Percentiles rank a stretch among this genome's conserved stretches.
Evolutionary conservation across 106 monocot genomes (phyloP).

Genomic region (Alisma plantagoaquatica): DNA sequence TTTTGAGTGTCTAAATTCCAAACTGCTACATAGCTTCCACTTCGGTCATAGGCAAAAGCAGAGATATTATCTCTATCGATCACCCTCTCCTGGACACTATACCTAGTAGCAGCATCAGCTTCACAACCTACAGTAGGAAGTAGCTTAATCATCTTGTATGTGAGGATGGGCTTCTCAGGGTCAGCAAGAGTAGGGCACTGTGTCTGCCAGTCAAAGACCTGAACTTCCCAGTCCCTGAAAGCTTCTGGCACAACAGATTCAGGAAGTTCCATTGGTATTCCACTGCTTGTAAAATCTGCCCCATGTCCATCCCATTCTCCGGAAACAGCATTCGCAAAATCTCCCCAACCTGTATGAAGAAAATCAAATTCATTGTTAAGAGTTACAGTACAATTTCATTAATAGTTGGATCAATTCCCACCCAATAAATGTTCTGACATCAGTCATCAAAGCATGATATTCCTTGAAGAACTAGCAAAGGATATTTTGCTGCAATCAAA

Average conservation of each 20-base stretch:
- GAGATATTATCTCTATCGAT: constrained; percentile 19
- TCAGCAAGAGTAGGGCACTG: constrained; percentile 89
- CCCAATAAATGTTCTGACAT: too few species aligned
- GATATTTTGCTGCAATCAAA: too few species aligned
- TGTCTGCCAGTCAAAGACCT: constrained; percentile 93
- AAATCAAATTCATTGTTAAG: background rate
- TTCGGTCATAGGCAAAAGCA: constrained; percentile 41
- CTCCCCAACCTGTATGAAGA: constrained; percentile 58
- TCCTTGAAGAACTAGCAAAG: too few species aligned
- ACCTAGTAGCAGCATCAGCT: constrained; percentile 79
- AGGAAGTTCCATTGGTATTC: constrained; percentile 71
- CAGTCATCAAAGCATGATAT: too few species aligned
- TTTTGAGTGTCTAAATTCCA: constrained; percentile 28
- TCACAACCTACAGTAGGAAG: constrained; percentile 93
- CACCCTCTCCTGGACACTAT: constrained; percentile 44
- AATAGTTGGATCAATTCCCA: too few species aligned
- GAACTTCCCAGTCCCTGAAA: constrained; percentile 80
- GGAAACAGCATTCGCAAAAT: constrained; percentile 70
- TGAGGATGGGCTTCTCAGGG: constrained; percentile 15
- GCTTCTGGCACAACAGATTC: constrained; percentile 82
- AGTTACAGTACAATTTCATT: too few species aligned
- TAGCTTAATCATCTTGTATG: constrained; percentile 69
- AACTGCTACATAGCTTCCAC: constrained; percentile 50
- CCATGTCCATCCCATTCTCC: constrained; percentile 95
- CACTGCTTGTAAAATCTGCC: constrained; percentile 65